Evolutionary conservation across 208 protist species (phyloP), one percentile per base, ranked within the genome.

Genomic region (Acanthamoeba triangularis): DNA sequence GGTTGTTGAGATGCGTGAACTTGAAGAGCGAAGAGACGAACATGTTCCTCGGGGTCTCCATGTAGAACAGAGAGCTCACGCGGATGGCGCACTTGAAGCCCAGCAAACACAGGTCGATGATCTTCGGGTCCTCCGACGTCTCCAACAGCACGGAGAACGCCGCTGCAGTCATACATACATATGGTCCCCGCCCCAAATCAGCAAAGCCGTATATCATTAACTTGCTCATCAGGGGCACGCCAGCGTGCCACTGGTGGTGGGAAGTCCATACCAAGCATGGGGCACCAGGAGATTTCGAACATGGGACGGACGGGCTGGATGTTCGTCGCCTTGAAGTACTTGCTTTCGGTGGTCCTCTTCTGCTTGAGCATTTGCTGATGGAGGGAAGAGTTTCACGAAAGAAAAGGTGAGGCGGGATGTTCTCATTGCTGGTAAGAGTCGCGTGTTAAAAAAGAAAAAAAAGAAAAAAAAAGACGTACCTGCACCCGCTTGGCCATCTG

Each of bases 21-120:
- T 98, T 98, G 0, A 91, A 82, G n/a, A 99, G 91, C 7, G 96
- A 94, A 25, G 97, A 97, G 4, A 98, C 96, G 84, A 98, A 98
- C 33, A 97, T 97, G 44, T 97, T 94, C 76, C 97, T 41, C 74
- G 98, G 97, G 4, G 96, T 97, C 52, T 96, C 94, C 87, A 98
- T 80, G 41, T 95, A 97, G 78, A 98, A 98, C 20, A 94, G 76
- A 61, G 95, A 97, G 54, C 76, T 95, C 25, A 98, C 94, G 69
- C 97, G 94, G 18, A 98, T 98, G 28, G 85, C 95, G 80, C 96
- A 92, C 23, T 93, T 92, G 67, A 98, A 97, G 49, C 98, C 98
- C 37, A 97, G 84, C 7, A 98, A 94, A 82, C 97, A 98, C n/a
- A 97, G 49, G 52, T 96, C 90, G n/a, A 98, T 96, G 10, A 98